Conservation (phyloP, 768 basidiomycete species). For the Suillus bovinus region DNA sequence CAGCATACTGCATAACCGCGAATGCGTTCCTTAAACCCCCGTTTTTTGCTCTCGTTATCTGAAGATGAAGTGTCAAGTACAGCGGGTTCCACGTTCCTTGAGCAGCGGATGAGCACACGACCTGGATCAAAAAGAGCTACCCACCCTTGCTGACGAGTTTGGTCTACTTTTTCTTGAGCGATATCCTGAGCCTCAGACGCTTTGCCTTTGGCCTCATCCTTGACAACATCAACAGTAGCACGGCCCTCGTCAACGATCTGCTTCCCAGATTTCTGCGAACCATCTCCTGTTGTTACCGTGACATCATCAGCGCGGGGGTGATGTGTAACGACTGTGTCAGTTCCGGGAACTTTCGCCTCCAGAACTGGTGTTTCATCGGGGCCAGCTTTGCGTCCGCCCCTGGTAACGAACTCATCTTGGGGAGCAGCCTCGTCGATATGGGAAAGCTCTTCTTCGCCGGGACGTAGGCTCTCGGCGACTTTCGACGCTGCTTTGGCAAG, state of each 20-base stretch:
- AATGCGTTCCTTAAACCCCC: conserved; percentile 31
- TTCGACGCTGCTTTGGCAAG: conserved; percentile 74
- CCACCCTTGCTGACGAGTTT: conserved; percentile 16
- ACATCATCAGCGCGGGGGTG: conserved; percentile 53
- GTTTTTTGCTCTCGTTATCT: conserved; percentile 40
- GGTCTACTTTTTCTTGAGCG: conserved; percentile 10
- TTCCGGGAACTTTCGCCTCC: conserved; percentile 46
- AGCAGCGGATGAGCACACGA: conserved; percentile 6
- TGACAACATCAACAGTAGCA: conserved; percentile 13
- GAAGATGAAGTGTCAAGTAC: conserved; percentile 16
- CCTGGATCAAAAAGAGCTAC: background rate
- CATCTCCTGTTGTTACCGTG: conserved; percentile 33
- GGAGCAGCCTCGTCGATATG: conserved; percentile 71
- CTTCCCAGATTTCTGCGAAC: conserved; percentile 31
- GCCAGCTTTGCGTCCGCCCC: conserved; percentile 40
- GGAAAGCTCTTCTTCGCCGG: conserved; percentile 59
- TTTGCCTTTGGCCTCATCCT: conserved; percentile 15
- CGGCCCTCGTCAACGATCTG: conserved; percentile 24
- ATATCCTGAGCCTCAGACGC: conserved; percentile 6
- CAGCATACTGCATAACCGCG: conserved; percentile 31
- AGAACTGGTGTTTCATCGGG: conserved; percentile 49
- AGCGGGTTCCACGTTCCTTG: conserved; percentile 31
- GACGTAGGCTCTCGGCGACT: conserved; percentile 68
- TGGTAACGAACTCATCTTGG: conserved; percentile 61
- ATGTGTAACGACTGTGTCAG: conserved; percentile 43